phyloP scores from a whole-genome alignment of 2,329 filamentous ascomycete genomes.

The Cladosporium sp. region DNA sequence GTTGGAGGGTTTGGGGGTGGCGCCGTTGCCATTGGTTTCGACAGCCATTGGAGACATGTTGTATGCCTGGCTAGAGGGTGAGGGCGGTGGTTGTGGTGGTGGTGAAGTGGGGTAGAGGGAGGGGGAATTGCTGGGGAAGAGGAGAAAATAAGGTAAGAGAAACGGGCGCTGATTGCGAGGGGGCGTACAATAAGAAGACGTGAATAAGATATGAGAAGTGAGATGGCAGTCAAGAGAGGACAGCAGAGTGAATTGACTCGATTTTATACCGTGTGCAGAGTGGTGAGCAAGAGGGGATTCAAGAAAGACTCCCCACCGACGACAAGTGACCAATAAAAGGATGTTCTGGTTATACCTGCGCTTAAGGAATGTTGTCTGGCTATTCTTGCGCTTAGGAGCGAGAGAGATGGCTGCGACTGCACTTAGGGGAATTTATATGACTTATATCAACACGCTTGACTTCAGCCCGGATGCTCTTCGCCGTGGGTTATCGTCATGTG shows the following conservation, averaged over 20 bases:
- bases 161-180: neutral
- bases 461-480: constrained; percentile 3
- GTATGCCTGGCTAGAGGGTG: neutral
- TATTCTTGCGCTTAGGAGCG: constrained; percentile 13
- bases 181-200: too few relatives aligned
- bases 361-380: constrained; percentile 10
- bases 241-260: neutral
- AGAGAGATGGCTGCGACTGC: constrained; percentile 7
- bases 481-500: constrained; percentile 10
- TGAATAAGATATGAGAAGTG: neutral
- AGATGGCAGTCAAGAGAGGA: neutral
- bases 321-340: constrained; percentile 2
- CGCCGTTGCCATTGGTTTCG: constrained; percentile 25
- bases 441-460: constrained; percentile 10
- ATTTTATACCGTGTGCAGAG: constrained; percentile 3
- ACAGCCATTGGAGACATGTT: constrained; percentile 36
- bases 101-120: constrained; percentile 4
- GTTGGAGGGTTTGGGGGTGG: constrained; percentile 36
- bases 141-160: neutral
- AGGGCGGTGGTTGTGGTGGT: neutral
- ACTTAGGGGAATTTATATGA: constrained; percentile 13
- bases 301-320: neutral
- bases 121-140: neutral
- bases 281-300: neutral
- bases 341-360: constrained; percentile 9